Evolutionary conservation across 768 basidiomycete genomes (phyloP).

Genomic region (Thelephora ganbajun): DNA sequence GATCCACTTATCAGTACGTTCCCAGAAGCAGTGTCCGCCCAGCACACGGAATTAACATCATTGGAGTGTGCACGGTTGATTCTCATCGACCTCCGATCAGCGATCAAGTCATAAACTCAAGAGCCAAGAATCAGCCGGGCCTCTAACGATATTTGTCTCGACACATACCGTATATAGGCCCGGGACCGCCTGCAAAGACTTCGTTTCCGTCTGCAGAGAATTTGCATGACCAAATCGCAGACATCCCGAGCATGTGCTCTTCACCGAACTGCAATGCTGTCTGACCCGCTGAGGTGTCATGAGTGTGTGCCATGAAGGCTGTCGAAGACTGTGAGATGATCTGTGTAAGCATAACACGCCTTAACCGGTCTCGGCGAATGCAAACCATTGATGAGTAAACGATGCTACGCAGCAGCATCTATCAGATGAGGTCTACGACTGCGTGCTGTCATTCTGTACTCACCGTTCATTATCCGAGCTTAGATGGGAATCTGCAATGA

Average conservation of each 20-base stretch:
- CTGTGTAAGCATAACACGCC: conserved; percentile 1
- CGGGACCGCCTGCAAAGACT: conserved; percentile 83
- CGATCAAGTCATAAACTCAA: conserved; percentile 82
- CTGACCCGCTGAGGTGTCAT: conserved; percentile 47
- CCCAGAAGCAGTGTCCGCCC: conserved; percentile 86
- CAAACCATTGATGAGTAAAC: conserved; percentile 85
- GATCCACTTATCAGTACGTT: conserved; percentile 93
- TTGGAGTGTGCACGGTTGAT: conserved; percentile 68
- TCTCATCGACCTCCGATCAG: conserved; percentile 64
- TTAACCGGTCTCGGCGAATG: neutral
- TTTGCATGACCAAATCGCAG: conserved; percentile 82
- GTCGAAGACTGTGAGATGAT: conserved; percentile 39
- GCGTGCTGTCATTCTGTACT: conserved; percentile 3
- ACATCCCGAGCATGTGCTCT: conserved; percentile 13
- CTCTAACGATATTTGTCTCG: neutral
- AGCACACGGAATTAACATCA: conserved; percentile 93
- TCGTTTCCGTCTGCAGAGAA: conserved; percentile 96
- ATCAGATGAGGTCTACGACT: neutral
- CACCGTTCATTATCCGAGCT: conserved; percentile 81
- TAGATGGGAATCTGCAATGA: conserved; percentile 83
- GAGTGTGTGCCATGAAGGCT: conserved; percentile 61
- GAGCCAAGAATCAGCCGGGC: neutral
- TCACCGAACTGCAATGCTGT: conserved; percentile 40
- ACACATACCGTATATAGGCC: conserved; percentile 55
- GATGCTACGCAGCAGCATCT: conserved; percentile 36